Base-by-base conservation (phyloP, 768 basidiomycete genomes). In the Auricularia cornea region DNA sequence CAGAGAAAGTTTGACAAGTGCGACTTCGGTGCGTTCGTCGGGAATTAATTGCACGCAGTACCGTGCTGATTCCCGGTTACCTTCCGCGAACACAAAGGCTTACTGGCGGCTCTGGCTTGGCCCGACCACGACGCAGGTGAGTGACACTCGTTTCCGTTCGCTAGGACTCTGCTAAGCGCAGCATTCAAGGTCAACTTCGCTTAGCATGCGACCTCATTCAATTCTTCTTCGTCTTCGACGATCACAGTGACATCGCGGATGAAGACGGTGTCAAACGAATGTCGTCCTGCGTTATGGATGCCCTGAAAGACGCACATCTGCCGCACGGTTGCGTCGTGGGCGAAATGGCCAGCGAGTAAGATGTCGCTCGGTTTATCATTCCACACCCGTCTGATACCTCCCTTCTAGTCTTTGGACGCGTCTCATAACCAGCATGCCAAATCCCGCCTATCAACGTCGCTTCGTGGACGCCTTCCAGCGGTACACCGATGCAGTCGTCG, bases 141-240 rank as follows among this genome's bases (percentile, higher is more conserved):
- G 51, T 28, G 23, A 8, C n/a, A 18, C 51, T 6, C 8, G 6
- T 10, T n/a, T 10, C 10, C 5, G 8, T 52, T 52, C 10, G 26
- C 8, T n/a, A 18, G 8, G 8, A 52, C 51, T 52, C 20, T 52
- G 26, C 5, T 52, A 28, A 23, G 8, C 38, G n/a, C n/a, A n/a
- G n/a, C n/a, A n/a, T n/a, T 40, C 10, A 8, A 52, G 51, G 6
- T 10, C 51, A 52, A 18, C 51, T 52, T 6, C 51, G 51, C 6
- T 5, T 28, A 10, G 51, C 20, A n/a, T 80, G 81, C 61, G 82
- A 84, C 62, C 68, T 84, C 59, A 82, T 84, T 79, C 76, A 80
- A 38, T 64, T 83, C 4, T 76, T 81, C 67, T 83, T 80, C 66
- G 63, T 83, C 40, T 74, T 79, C 67, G 83, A 85, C 66, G 80